These are phyloP conservation scores for Spergularia azorica DNA, from an alignment of 179 eudicot species.

Conservation along the genomic window DNA sequence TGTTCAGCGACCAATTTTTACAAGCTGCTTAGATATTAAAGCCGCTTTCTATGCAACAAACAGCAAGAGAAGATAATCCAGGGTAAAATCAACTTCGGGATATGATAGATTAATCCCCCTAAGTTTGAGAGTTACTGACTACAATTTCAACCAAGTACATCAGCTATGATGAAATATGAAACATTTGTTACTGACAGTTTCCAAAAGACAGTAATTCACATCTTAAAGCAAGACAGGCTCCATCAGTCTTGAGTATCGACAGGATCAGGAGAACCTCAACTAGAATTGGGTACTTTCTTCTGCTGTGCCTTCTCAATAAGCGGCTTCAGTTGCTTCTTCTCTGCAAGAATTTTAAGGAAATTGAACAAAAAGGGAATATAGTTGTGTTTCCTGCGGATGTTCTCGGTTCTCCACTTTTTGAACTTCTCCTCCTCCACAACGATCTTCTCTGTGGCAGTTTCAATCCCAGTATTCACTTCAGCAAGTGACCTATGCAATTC, in stretches of 20 bases:
- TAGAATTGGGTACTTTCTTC: slow-evolving; percentile 61
- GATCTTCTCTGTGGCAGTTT: slow-evolving; percentile 88
- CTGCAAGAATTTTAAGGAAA: slow-evolving; percentile 92
- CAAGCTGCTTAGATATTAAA: neutral
- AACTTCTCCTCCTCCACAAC: slow-evolving; percentile 95
- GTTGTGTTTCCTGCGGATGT: slow-evolving; percentile 86
- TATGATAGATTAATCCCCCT: neutral
- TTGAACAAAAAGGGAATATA: slow-evolving; percentile 95
- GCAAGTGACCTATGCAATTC: slow-evolving; percentile 60
- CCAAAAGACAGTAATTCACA: slow-evolving; percentile 7
- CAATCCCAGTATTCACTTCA: slow-evolving; percentile 84
- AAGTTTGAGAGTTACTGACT: neutral
- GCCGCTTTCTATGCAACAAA: neutral
- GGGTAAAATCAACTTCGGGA: neutral
- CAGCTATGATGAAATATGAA: neutral
- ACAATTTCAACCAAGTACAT: neutral
- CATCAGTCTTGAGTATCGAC: neutral
- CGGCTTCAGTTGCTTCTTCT: slow-evolving; percentile 96
- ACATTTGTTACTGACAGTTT: neutral
- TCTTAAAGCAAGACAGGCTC: neutral
- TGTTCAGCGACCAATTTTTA: no score
- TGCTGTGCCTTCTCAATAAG: slow-evolving; percentile 90
- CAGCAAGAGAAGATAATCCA: neutral
- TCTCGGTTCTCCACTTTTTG: slow-evolving; percentile 95
- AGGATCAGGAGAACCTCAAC: slow-evolving; percentile 19